Base-by-base conservation (phyloP, 106 monocot genomes). In the Dioscorea alata region DNA sequence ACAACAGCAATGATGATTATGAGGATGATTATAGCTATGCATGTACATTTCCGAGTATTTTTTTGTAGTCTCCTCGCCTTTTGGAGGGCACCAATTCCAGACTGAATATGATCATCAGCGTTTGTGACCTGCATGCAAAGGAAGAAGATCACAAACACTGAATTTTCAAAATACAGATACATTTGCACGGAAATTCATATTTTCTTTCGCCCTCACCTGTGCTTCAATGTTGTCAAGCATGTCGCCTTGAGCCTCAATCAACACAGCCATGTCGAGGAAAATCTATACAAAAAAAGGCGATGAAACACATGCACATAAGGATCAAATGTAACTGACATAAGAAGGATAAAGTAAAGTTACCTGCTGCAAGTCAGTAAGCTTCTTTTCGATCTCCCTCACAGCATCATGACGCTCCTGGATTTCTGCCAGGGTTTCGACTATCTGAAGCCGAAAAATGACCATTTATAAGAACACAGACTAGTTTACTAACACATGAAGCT, bases 401-500 rank as follows among this genome's bases (percentile, higher is more conserved):
- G 92, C 73, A 59, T 97, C 92, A 70, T 92, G 92, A n/a, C 97
- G 91, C 77, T 97, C 97, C 61, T 97, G 97, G 69, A 97, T 97
- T 70, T 97, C 97, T 49, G 89, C 89, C 74, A 97, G 81, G 12
- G 97, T 92, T 57, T 86, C 97, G 75, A 97, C 64, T 69, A 97
- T 78, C 97, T 97, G 66, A 63, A 89, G 65, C 17, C 33, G 35
- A 28, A 32, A 12, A 33, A 19, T 23, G 51, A 17, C 8, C 20
- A 71, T 18, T 25, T 10, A 13, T 7, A 13, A 59, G 12, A 73
- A 42, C 6, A 5, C 42, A 49, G 70, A 56, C 15, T 32, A 9
- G 8, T 16, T 4, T 17, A 33, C 2, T 6, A 10, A 32, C 10
- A 10, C 42, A 10, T 42, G 1, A 3, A 10, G 10, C 6, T 42